Evolutionary conservation across 495 filamentous ascomycete genomes (phyloP).

Genomic region (Xylaria cubensis): DNA sequence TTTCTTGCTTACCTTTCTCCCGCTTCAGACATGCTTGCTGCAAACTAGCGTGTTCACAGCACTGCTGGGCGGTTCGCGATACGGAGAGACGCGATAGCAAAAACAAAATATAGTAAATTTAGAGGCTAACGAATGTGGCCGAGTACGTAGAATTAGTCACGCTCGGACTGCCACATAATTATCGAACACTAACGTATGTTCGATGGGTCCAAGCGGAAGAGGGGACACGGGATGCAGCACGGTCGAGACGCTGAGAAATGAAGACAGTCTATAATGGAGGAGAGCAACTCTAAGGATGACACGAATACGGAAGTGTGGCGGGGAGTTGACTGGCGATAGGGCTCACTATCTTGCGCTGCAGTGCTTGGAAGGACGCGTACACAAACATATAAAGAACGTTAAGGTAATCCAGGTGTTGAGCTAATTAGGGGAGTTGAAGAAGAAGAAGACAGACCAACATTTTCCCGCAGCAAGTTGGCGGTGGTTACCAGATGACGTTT

Average conservation of each 20-base stretch:
- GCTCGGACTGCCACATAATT: conserved; percentile 1
- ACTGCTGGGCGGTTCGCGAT: neutral
- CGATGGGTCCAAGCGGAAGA: neutral
- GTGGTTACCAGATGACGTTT: conserved; percentile 27
- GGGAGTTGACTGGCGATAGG: neutral
- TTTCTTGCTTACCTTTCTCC: conserved; percentile 50
- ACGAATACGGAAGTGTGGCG: neutral
- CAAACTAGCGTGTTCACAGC: neutral
- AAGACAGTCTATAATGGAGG: neutral
- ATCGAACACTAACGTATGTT: neutral
- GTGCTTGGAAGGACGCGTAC: neutral
- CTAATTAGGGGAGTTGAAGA: neutral
- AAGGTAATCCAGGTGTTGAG: neutral
- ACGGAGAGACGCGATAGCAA: neutral
- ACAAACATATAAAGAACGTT: neutral
- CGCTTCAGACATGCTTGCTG: conserved; percentile 49
- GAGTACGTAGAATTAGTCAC: neutral
- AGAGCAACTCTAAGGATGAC: neutral
- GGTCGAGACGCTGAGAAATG: neutral
- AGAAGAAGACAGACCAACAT: conserved; percentile 14
- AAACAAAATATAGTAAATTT: neutral
- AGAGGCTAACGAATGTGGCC: neutral
- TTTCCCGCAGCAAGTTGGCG: conserved; percentile 8
- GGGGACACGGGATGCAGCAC: neutral
- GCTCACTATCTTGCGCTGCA: neutral